Base-by-base conservation (phyloP, 495 filamentous ascomycete species). In the Talaromyces thailandensis region DNA sequence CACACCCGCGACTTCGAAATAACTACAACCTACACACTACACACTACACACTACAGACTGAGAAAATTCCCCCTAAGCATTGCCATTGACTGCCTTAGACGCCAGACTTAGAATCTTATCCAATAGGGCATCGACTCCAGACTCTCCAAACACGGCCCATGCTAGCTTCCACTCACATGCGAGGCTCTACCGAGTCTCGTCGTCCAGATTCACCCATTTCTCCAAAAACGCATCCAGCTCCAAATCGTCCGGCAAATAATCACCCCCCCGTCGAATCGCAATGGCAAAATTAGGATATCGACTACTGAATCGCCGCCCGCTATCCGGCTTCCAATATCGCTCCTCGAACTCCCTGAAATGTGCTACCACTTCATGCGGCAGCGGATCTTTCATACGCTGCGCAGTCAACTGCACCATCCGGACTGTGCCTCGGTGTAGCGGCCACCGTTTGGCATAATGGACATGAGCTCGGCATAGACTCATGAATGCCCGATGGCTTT, bases 331-430 rank as follows among this genome's bases (percentile, higher is more conserved):
- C 74, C 73, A 73, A 3, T 56, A 62, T 11, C 60, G 58, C 12
- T 45, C 63, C 51, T 70, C 71, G 50, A 76, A 74, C 6, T 72
- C 65, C 2, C 45, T 60, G 53, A 74, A 76, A 4, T 75, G 65
- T 21, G 66, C 64, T 0, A 69, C 64, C 21, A 70, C 69, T 14
- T 74, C 71, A 9, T 65, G 28, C 5, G 75, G 73, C 0, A 76
- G 65, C 0, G 58, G 52, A 3, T 70, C 62, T 21, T 68, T 37
- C 63, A 65, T 67, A 23, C 73, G 65, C 18, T 60, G 69, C 12
- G 71, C 69, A 0, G 69, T 71, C 4, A 76, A 57, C 52, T 76
- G 72, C 21, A 76, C 63, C 57, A 75, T 64, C 3, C 72, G 73
- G 40, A 74, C 50, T 40, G 71, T 68, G 1, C 65, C 75, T 62